Evolutionary conservation across 805 yeast genomes (phyloP), one percentile per base, ranked within the genome.

Genomic region (Hagleromyces aurorensis): DNA sequence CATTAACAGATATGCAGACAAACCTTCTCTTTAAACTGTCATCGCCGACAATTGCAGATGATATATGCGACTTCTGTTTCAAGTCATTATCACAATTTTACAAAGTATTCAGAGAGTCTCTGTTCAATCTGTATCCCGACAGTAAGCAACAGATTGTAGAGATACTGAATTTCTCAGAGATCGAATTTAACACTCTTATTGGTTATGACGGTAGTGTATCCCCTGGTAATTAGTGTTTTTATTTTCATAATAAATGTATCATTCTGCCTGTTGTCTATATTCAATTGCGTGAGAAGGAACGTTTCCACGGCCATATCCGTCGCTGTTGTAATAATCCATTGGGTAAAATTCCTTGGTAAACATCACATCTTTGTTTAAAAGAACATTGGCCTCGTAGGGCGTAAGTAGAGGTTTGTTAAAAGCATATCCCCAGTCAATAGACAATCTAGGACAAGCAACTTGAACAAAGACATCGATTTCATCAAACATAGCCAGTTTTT

Each of bases 341-440:
- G 96, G 96, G 51, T 91, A 91, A 34, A 67, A 76, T 1, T 64
- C 64, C 22, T 69, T 70, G 25, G 57, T 62, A 72, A 91, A 82
- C 57, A 63, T 67, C 20, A 61, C 61, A 47, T 86, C 96, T 25
- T 76, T 68, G 6, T 72, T 79, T 43, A 91, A 56, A 69, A 86
- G 70, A 4, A 87, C 94, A 84, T 83, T 85, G 0, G 96, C 85
- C 52, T 91, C 98, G 52, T 91, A 91, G 0, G 98, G 98, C 0
- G 98, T 89, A 34, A 91, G 59, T 23, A 91, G 61, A 0, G 98
- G 98, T 49, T 81, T 82, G 36, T 76, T 75, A 50, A 91, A 91
- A 0, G 98, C 98, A 55, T 91, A 91, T 0, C 98, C 98, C 98
- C 98, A 91, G 55, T 91, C 98, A 23, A 91, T 89, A 2, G 95